Conservation (phyloP, 2,329 filamentous ascomycete species). For the Colletotrichum endophyticum region DNA sequence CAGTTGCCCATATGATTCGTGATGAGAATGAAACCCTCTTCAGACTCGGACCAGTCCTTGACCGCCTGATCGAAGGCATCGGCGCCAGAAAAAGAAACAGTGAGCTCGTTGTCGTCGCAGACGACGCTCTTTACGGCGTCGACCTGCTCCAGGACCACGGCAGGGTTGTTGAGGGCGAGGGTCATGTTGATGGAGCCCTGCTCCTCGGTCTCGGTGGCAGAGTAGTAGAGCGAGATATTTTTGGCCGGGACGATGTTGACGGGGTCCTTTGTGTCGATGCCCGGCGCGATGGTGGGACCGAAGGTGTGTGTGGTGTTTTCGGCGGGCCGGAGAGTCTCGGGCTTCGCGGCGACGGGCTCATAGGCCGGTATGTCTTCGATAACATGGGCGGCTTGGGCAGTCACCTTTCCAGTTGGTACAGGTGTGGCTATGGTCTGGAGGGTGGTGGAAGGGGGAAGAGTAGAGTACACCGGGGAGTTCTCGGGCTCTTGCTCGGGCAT, state of each 20-base stretch:
- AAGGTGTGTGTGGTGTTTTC: constrained; percentile 29
- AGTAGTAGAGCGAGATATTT: constrained; percentile 23
- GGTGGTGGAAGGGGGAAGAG: neutral
- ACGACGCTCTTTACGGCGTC: constrained; percentile 19
- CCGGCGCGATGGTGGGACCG: constrained; percentile 11
- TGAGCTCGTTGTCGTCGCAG: constrained; percentile 16
- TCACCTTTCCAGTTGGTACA: neutral
- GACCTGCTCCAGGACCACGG: constrained; percentile 25
- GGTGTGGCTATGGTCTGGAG: neutral
- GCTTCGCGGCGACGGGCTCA: constrained; percentile 3
- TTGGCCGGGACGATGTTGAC: constrained; percentile 23
- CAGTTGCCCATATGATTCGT: constrained; percentile 47
- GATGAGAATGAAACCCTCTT: constrained; percentile 38
- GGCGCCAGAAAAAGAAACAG: constrained; percentile 22
- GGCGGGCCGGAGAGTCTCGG: constrained; percentile 25
- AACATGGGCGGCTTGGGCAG: neutral
- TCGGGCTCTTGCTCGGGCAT: constrained; percentile 20
- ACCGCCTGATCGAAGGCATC: constrained; percentile 22
- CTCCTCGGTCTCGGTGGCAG: neutral
- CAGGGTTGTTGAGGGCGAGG: constrained; percentile 23
- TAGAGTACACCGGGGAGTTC: neutral
- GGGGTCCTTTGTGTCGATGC: constrained; percentile 15
- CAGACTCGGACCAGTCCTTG: constrained; percentile 18
- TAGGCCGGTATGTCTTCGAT: constrained; percentile 3
- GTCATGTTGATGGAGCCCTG: constrained; percentile 26